Evolutionary conservation across 2,329 filamentous ascomycete genomes (phyloP).

Genomic region (Ilyonectria mors-panacis): DNA sequence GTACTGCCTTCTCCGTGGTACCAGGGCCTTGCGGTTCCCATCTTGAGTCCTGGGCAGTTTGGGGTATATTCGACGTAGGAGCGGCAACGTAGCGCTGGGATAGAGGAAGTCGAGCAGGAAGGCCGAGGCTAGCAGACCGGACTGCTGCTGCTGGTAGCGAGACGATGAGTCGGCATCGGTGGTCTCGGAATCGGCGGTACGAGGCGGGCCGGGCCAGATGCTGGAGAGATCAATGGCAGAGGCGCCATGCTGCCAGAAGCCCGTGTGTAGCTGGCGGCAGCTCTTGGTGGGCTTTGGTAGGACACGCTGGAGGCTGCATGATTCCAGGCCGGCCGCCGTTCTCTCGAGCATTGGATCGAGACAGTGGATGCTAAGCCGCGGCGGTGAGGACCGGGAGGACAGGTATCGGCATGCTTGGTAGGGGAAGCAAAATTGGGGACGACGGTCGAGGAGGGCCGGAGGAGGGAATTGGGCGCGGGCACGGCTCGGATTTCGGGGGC

Average conservation of each 20-base stretch:
- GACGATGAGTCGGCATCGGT: slow-evolving; percentile 44
- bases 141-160: slow-evolving; percentile 43
- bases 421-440: slow-evolving; percentile 15
- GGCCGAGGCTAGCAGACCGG: slow-evolving; percentile 59
- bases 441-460: slow-evolving; percentile 11
- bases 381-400: slow-evolving; percentile 17
- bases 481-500: background rate
- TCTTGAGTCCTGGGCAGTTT: slow-evolving; percentile 44
- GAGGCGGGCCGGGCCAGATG: slow-evolving; percentile 57
- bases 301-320: slow-evolving; percentile 68
- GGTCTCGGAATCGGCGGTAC: slow-evolving; percentile 40
- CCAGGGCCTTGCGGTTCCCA: slow-evolving; percentile 24
- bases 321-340: slow-evolving; percentile 70
- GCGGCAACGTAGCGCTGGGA: slow-evolving; percentile 60
- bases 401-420: slow-evolving; percentile 45
- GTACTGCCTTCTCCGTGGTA: slow-evolving; percentile 46
- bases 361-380: slow-evolving; percentile 35
- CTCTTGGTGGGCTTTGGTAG: slow-evolving; percentile 59
- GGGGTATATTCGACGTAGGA: slow-evolving; percentile 59
- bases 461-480: slow-evolving; percentile 30
- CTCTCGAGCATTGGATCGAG: slow-evolving; percentile 68
- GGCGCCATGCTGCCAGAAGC: slow-evolving; percentile 70
- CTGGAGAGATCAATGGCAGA: slow-evolving; percentile 63
- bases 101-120: slow-evolving; percentile 72
- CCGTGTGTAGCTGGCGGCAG: slow-evolving; percentile 61